Evolutionary conservation across 805 yeast genomes (phyloP).

Genomic region (Hanseniaspora hatyaiensis): DNA sequence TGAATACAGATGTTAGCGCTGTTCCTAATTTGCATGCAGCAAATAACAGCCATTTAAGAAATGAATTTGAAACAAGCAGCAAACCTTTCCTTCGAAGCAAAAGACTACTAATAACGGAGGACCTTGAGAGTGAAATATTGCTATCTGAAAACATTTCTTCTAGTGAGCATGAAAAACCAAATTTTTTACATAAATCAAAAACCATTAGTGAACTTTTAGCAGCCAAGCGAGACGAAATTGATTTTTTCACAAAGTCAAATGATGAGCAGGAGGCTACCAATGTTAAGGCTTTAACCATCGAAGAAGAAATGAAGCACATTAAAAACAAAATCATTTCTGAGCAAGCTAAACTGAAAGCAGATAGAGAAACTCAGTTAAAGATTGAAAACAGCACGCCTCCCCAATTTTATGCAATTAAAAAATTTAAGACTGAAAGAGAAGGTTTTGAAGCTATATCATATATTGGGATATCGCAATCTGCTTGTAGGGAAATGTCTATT

Average conservation of each 20-base stretch:
- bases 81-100: too few relatives aligned
- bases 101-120: conserved; percentile 5
- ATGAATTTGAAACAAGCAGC: too few relatives aligned
- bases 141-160: too few relatives aligned
- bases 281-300: too few relatives aligned
- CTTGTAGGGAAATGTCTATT: conserved; percentile 89
- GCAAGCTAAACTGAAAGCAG: neutral
- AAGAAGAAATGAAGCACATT: neutral
- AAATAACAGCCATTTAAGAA: too few relatives aligned
- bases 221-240: conserved; percentile 11
- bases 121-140: neutral
- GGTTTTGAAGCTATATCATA: conserved; percentile 73
- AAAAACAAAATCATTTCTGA: conserved; percentile 1
- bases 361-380: neutral
- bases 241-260: conserved; percentile 6
- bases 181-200: neutral
- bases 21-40: too few relatives aligned
- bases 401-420: conserved; percentile 71
- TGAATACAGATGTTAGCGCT: too few relatives aligned
- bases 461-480: conserved; percentile 92
- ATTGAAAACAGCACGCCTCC: neutral
- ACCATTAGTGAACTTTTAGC: conserved; percentile 7
- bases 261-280: too few relatives aligned
- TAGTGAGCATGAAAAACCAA: too few relatives aligned
- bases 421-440: conserved; percentile 87